A percentile compares a stretch with the other conserved stretches of the same genome.
Evolutionary conservation across 768 basidiomycete genomes (phyloP).

Genomic region (Pulveroboletus ravenelii): DNA sequence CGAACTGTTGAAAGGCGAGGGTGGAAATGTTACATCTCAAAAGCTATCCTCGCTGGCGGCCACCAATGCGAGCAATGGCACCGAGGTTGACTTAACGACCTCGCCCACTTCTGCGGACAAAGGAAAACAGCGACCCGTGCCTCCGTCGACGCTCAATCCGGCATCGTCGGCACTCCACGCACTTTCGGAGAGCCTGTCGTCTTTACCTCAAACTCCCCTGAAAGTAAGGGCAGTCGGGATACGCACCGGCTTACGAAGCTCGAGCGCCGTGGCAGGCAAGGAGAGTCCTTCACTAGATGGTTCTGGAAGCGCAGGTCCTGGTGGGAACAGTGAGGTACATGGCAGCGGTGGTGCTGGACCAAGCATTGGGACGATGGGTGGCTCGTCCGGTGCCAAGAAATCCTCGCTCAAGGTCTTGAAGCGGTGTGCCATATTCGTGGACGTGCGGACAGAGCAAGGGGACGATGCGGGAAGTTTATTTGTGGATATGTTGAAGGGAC

Average conservation of each 20-base stretch:
- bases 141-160: constrained; percentile 22
- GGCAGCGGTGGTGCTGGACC: constrained; percentile 19
- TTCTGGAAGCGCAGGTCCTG: constrained; percentile 31
- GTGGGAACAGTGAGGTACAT: constrained; percentile 15
- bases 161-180: constrained; percentile 47
- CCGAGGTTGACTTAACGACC: constrained; percentile 11
- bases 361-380: constrained; percentile 16
- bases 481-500: constrained; percentile 71
- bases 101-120: constrained; percentile 18
- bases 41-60: constrained; percentile 5
- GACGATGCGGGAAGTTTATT: constrained; percentile 80
- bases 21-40: constrained; percentile 7
- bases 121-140: constrained; percentile 17
- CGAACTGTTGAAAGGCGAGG: constrained; percentile 8
- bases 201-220: constrained; percentile 38
- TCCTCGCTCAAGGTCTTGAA: constrained; percentile 52
- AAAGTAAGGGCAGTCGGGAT: constrained; percentile 40
- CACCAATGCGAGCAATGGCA: constrained; percentile 4
- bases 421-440: constrained; percentile 78
- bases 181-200: constrained; percentile 59
- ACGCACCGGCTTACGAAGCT: constrained; percentile 44
- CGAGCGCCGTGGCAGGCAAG: constrained; percentile 28
- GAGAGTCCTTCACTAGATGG: constrained; percentile 27
- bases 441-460: constrained; percentile 68
- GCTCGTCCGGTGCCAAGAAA: constrained; percentile 25